Evolutionary conservation across 2,329 filamentous ascomycete species (phyloP).

Genomic region (Colletotrichum tabaci): DNA sequence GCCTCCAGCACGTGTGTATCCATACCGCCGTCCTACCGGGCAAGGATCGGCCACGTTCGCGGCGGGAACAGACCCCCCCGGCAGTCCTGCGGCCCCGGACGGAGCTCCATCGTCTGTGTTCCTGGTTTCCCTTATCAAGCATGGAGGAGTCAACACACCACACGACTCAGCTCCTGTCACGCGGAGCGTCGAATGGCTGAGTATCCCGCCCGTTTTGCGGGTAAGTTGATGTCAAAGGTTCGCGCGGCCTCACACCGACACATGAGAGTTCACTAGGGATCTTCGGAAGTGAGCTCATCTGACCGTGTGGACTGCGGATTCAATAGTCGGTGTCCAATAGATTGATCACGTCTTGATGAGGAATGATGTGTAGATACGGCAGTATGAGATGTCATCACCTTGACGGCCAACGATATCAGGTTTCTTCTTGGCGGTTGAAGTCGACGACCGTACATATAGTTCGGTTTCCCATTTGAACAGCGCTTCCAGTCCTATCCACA

Average conservation of each 20-base stretch:
- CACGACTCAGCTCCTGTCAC: slow-evolving; percentile 10
- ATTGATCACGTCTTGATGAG: background rate
- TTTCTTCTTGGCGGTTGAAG: background rate
- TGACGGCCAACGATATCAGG: background rate
- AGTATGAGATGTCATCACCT: background rate
- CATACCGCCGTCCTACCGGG: background rate
- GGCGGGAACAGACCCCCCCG: background rate
- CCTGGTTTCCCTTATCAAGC: background rate
- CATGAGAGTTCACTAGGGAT: background rate
- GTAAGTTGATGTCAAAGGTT: background rate
- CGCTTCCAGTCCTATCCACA: background rate
- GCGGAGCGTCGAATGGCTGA: background rate
- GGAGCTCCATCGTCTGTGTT: background rate
- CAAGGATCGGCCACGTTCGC: slow-evolving; percentile 3
- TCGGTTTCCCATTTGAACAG: background rate
- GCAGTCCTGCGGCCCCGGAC: background rate
- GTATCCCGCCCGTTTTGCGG: background rate
- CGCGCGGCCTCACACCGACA: background rate
- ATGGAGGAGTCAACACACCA: background rate
- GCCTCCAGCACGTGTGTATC: background rate
- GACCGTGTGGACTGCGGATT: background rate
- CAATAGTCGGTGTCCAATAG: slow-evolving; percentile 18
- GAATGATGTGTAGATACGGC: background rate
- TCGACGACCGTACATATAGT: background rate
- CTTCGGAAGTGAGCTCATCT: background rate